Evolutionary conservation across 1,139 yeast genomes (phyloP).

Genomic region (Debaryomycetaceae sp.): DNA sequence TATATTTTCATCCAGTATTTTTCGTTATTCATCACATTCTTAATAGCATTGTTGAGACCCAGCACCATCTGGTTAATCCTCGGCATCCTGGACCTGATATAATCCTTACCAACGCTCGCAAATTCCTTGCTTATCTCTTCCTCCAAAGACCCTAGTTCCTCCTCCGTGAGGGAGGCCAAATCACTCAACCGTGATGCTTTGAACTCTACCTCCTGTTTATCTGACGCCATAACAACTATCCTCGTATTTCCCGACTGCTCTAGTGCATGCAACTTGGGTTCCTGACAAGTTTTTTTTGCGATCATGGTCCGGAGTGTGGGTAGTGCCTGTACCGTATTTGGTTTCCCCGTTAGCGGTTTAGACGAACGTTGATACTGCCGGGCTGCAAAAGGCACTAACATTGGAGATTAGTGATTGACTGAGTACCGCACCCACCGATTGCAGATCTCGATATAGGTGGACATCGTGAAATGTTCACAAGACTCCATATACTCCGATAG

Average conservation of each 20-base stretch:
- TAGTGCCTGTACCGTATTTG: background rate
- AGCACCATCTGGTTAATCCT: conserved; percentile 30
- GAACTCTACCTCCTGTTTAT: background rate
- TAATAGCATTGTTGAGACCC: conserved; percentile 24
- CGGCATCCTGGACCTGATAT: conserved; percentile 27
- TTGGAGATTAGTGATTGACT: too few relatives aligned
- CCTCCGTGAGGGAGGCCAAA: conserved; percentile 6
- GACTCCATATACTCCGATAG: too few relatives aligned
- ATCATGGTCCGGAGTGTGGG: background rate
- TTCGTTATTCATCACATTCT: conserved; percentile 26
- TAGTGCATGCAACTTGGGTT: background rate
- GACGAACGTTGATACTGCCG: background rate
- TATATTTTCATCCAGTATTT: conserved; percentile 33
- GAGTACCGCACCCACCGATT: too few relatives aligned
- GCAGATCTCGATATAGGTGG: too few relatives aligned
- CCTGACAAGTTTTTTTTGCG: background rate
- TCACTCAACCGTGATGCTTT: background rate
- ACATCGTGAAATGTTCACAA: too few relatives aligned
- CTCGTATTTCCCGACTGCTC: background rate
- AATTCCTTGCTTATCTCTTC: conserved; percentile 29
- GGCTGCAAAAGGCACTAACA: too few relatives aligned
- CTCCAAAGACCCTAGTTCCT: conserved; percentile 29
- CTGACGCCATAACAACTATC: background rate
- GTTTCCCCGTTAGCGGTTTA: background rate
- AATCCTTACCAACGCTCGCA: conserved; percentile 23